These are phyloP conservation scores for Styphnolobium japonicum DNA, from an alignment of 306 rosid species.

Conservation along the genomic window DNA sequence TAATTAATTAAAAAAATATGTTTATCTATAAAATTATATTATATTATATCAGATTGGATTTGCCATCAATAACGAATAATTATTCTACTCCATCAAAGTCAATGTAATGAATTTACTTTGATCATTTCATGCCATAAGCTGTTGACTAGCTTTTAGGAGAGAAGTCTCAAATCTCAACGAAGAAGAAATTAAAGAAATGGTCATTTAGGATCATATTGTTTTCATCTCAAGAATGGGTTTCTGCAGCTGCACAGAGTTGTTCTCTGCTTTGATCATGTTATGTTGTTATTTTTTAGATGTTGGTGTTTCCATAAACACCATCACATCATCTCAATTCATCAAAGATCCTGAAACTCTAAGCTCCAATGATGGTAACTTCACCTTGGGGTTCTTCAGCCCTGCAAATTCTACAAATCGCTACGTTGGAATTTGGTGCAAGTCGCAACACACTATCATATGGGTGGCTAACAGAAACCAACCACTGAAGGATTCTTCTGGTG, in stretches of 20 bases:
- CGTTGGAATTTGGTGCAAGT: constrained; percentile 23
- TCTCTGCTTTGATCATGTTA: not conserved
- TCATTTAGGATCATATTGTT: not conserved
- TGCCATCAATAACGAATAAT: too few species aligned
- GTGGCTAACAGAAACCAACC: constrained; percentile 34
- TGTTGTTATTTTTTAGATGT: not conserved
- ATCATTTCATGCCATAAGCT: too few species aligned
- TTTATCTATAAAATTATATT: too few species aligned
- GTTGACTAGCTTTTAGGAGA: too few species aligned
- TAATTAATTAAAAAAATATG: too few species aligned
- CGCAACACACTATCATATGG: not conserved
- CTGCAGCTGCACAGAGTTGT: not conserved
- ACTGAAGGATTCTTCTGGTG: constrained; percentile 18
- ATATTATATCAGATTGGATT: too few species aligned
- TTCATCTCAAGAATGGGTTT: not conserved
- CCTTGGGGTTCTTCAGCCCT: constrained; percentile 21
- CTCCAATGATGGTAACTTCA: not conserved
- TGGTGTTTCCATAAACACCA: not conserved
- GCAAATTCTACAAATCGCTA: constrained; percentile 8
- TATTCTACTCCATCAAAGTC: too few species aligned
- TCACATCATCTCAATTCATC: constrained; percentile 9
- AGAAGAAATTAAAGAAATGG: too few species aligned
- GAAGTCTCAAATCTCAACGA: too few species aligned
- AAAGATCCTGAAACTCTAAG: constrained; percentile 17
- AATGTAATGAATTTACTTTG: too few species aligned